These are phyloP conservation scores for Colletotrichum sojae DNA, from an alignment of 2,329 filamentous ascomycete genomes.

Conservation along the genomic window DNA sequence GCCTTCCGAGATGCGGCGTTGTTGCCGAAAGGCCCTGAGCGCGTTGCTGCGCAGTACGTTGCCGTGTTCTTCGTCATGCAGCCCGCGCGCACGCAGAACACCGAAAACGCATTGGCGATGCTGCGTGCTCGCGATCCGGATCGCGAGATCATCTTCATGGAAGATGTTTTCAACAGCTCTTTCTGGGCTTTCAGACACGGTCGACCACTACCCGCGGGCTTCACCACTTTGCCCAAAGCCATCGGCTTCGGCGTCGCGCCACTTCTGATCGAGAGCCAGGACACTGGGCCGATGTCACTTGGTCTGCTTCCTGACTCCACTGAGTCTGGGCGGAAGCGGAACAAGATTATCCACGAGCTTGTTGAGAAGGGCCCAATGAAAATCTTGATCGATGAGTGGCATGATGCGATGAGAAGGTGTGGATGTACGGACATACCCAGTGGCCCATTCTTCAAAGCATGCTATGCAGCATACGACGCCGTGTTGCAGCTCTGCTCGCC, in stretches of 20 bases:
- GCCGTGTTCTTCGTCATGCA: conserved; percentile 37
- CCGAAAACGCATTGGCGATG: conserved; percentile 41
- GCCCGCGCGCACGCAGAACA: neutral
- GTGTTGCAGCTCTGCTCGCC: conserved; percentile 55
- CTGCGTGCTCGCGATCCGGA: conserved; percentile 45
- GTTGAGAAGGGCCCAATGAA: conserved; percentile 36
- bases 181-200: conserved; percentile 48
- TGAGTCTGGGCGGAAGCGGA: conserved; percentile 47
- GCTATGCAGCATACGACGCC: conserved; percentile 47
- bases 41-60: conserved; percentile 28
- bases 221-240: conserved; percentile 42
- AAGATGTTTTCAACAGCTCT: conserved; percentile 49
- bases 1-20: conserved; percentile 4
- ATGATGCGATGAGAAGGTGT: conserved; percentile 4
- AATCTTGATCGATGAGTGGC: conserved; percentile 31
- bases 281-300: conserved; percentile 49
- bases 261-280: conserved; percentile 48
- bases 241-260: conserved; percentile 52
- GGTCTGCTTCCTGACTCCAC: conserved; percentile 49
- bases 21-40: conserved; percentile 37
- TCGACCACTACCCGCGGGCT: conserved; percentile 45
- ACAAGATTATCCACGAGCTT: conserved; percentile 42
- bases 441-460: conserved; percentile 19
- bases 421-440: conserved; percentile 26
- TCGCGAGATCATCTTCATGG: conserved; percentile 51